Conservation (phyloP, 179 eudicot genomes). For the Spergularia azorica region DNA sequence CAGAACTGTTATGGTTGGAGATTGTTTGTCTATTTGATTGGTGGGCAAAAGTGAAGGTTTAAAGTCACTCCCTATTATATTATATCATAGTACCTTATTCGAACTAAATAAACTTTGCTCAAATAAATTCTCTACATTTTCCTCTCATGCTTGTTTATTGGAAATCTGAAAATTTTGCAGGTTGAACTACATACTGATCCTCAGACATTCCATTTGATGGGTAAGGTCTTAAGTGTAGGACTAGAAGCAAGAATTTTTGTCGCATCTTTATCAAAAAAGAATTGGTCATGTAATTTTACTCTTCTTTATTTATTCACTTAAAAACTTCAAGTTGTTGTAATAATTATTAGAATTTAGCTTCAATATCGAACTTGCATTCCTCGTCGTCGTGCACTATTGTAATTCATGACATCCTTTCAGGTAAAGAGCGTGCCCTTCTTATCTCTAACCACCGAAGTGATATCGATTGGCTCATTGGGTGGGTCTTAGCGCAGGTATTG, state of each 20-base stretch:
- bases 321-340: not conserved
- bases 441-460: slow-evolving; percentile 66
- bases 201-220: slow-evolving; percentile 68
- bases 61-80: not conserved
- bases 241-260: not conserved
- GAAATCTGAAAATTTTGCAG: slow-evolving; percentile 41
- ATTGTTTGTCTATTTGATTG: slow-evolving; percentile 85
- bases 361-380: not conserved
- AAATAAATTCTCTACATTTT: too few species aligned
- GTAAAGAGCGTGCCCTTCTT: slow-evolving; percentile 73
- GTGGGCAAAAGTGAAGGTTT: slow-evolving; percentile 90
- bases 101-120: not conserved
- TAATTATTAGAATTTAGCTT: not conserved
- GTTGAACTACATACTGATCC: slow-evolving; percentile 67
- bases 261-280: not conserved
- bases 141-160: not conserved
- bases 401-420: slow-evolving; percentile 39
- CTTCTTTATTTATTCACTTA: not conserved
- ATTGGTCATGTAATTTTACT: not conserved
- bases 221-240: slow-evolving; percentile 34
- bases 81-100: not conserved
- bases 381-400: not conserved
- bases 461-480: slow-evolving; percentile 79
- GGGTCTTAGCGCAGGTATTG: slow-evolving; percentile 71
- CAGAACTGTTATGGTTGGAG: slow-evolving; percentile 78